phyloP scores from a whole-genome alignment of 495 filamentous ascomycete species.

The Friedmanniomyces endolithicus region DNA sequence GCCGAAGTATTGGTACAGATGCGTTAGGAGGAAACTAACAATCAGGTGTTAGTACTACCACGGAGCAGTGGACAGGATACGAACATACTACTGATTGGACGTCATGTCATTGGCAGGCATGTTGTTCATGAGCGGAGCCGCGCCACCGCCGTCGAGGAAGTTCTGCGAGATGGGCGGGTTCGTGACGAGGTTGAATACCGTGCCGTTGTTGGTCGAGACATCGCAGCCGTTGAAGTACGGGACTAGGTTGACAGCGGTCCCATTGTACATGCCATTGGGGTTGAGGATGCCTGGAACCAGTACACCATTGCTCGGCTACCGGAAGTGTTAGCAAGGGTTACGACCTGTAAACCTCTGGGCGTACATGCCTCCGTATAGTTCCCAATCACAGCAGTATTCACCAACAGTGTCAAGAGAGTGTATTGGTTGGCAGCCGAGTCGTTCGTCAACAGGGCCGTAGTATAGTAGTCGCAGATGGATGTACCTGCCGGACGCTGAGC shows the following conservation, averaged over 20 bases:
- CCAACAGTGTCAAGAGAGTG: constrained; percentile 38
- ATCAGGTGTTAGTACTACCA: neutral
- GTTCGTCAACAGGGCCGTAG: constrained; percentile 38
- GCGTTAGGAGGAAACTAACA: constrained; percentile 39
- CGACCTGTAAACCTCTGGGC: neutral
- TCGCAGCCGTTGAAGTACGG: constrained; percentile 42
- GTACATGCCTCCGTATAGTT: constrained; percentile 33
- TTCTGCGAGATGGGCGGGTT: constrained; percentile 23
- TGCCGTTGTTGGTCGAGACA: constrained; percentile 35
- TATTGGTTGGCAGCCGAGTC: constrained; percentile 42
- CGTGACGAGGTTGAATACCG: neutral
- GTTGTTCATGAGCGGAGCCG: constrained; percentile 38
- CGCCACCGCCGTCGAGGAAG: constrained; percentile 44
- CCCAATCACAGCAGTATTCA: constrained; percentile 44
- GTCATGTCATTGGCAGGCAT: constrained; percentile 35
- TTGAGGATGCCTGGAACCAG: constrained; percentile 40
- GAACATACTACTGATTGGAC: constrained; percentile 41
- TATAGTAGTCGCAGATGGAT: constrained; percentile 46
- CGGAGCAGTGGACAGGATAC: neutral
- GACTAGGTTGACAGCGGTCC: constrained; percentile 37
- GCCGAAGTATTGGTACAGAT: constrained; percentile 45
- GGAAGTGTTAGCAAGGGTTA: neutral
- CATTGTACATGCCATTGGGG: constrained; percentile 33
- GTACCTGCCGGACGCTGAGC: constrained; percentile 19
- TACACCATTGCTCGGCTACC: constrained; percentile 34